Percentiles rank a stretch among this genome's conserved stretches.
These are phyloP conservation scores for Selaginella moellendorffii DNA, from an alignment of 75 land plant species.

Conservation along the genomic window DNA sequence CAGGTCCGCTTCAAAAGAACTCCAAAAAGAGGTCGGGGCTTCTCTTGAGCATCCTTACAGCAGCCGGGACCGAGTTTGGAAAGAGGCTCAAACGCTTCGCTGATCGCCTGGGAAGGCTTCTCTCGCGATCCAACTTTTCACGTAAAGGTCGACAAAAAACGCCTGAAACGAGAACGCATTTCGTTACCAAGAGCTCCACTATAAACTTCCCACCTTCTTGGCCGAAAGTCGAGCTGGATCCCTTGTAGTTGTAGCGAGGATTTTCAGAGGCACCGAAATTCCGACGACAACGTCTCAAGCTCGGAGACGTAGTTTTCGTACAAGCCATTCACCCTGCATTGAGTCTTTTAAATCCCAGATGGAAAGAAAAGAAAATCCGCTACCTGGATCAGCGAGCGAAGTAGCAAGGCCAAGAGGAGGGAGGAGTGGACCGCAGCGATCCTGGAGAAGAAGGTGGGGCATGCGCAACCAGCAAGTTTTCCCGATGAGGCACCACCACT, in stretches of 20 bases:
- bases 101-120: conserved; percentile 54
- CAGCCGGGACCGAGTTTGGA: conserved; percentile 46
- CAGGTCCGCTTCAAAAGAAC: conserved; percentile 41
- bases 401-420: conserved; percentile 37
- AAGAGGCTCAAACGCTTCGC: conserved; percentile 57
- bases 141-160: conserved; percentile 71
- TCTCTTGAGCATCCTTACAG: conserved; percentile 74
- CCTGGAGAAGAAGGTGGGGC: too few species aligned
- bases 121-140: conserved; percentile 62
- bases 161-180: conserved; percentile 34
- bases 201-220: conserved; percentile 39
- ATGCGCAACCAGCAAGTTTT: too few species aligned
- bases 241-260: conserved; percentile 24
- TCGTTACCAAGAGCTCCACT: neutral
- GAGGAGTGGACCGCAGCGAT: conserved; percentile 49
- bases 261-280: conserved; percentile 43
- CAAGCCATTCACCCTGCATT: conserved; percentile 34
- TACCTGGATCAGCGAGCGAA: conserved; percentile 49
- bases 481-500: too few species aligned
- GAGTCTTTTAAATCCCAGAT: too few species aligned
- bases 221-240: conserved; percentile 30
- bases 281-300: conserved; percentile 36
- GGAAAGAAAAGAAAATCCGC: too few species aligned
- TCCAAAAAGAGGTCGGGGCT: conserved; percentile 81
- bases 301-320: conserved; percentile 48